Conservation (phyloP, 2,329 filamentous ascomycete species). For the Verticillium isaacii region DNA sequence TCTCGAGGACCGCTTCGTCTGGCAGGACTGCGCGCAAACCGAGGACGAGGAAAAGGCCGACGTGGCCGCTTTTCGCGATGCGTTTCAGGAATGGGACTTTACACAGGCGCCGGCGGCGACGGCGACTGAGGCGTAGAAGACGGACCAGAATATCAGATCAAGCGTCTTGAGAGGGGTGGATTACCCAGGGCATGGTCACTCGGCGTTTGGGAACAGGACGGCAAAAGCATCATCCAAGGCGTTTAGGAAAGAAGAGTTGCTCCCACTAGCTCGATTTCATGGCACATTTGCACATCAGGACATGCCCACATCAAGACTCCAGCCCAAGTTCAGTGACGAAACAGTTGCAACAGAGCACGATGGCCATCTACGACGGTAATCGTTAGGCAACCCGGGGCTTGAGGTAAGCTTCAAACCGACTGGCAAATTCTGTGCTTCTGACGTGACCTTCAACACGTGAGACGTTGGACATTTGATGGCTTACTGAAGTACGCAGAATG, state of each 20-base stretch:
- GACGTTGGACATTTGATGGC: too few relatives aligned
- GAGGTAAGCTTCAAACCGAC: too few relatives aligned
- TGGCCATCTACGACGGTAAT: too few relatives aligned
- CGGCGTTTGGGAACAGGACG: slow-evolving; percentile 7
- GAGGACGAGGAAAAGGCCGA: slow-evolving; percentile 75
- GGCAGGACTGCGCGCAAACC: slow-evolving; percentile 79
- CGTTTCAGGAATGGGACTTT: slow-evolving; percentile 86
- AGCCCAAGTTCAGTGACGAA: too few relatives aligned
- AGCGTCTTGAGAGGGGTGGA: not conserved
- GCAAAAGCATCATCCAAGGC: not conserved
- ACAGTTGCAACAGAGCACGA: too few relatives aligned
- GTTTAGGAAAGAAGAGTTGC: not conserved
- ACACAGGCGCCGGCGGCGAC: slow-evolving; percentile 32
- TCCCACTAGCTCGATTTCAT: not conserved
- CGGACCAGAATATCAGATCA: not conserved
- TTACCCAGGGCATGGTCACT: slow-evolving; percentile 1
- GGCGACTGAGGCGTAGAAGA: not conserved
- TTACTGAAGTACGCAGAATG: too few relatives aligned
- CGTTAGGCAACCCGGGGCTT: too few relatives aligned
- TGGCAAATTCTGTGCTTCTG: too few relatives aligned
- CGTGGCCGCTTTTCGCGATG: slow-evolving; percentile 71
- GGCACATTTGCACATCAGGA: not conserved
- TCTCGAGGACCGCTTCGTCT: slow-evolving; percentile 72
- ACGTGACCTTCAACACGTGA: too few relatives aligned
- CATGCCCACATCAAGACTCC: too few relatives aligned